Base-by-base conservation (phyloP, 352 stramenopile genomes). In the Phytophthora nicotianae region DNA sequence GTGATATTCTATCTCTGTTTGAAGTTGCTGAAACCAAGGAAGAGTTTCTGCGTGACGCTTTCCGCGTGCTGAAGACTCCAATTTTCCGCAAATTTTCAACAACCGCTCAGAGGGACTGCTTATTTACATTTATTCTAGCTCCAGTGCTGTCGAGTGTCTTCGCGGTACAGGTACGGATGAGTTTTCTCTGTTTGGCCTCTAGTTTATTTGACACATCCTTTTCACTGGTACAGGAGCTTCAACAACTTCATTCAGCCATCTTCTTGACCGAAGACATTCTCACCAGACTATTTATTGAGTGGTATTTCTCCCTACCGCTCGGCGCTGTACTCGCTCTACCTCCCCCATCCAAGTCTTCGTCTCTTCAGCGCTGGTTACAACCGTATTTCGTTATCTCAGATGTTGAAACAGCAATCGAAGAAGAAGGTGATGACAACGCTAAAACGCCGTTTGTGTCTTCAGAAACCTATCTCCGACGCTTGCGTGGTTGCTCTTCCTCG, bases 111-210 rank as follows among this genome's bases (percentile, higher is more conserved):
- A 68, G 69, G 38, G 62, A 72, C 8, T 74, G 70, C 6, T 63
- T 92, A 11, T 62, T 92, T n/a, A 73, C 70, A 5, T 86, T 95
- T 52, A 65, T 86, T 33, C 81, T 92, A 41, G 72, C 81, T n/a
- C 86, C 83, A 33, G 71, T 91, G 11, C 48, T 91, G 23, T 90
- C 84, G 2, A 92, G 79, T 41, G 83, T 95, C 7, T 95, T 95
- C 29, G 81, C 79, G 8, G 81, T 95, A 21, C 80, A 93, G 80
- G 86, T 91, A 75, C 17, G 35, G 5, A 26, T 29, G 3, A 41
- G 19, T 40, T 27, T 55, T 13, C n/a, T 43, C 35, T 32, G 10
- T 13, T 32, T 38, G 21, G 41, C 11, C 26, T 10, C 24, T 56
- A 38, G 3, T 50, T 19, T 49, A 11, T 37, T 33, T 76, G 41